These are phyloP conservation scores for Lentinula boryana DNA, from an alignment of 768 basidiomycete species.

Conservation along the genomic window DNA sequence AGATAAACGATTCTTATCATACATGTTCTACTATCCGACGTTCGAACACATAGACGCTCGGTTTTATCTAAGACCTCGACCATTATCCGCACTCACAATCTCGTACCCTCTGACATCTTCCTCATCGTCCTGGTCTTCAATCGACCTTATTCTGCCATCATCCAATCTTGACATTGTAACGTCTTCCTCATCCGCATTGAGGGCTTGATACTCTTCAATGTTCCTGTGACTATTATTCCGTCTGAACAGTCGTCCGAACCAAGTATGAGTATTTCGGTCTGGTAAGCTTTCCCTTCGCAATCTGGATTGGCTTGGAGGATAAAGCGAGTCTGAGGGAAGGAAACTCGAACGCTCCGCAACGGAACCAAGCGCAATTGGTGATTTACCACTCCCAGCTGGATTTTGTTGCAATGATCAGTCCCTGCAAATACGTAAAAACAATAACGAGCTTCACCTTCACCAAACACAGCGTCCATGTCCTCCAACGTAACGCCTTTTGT, in stretches of 20 bases:
- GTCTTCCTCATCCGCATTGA: constrained; percentile 1
- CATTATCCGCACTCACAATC: background rate
- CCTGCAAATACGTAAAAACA: background rate
- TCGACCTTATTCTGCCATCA: background rate
- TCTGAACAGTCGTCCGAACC: background rate
- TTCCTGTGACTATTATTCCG: background rate
- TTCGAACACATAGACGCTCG: too few relatives aligned
- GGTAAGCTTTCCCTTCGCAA: background rate
- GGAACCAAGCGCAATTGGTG: background rate
- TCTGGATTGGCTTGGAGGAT: constrained; percentile 1
- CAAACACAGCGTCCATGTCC: constrained; percentile 88
- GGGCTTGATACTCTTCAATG: background rate
- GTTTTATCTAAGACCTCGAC: background rate
- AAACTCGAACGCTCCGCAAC: constrained; percentile 1
- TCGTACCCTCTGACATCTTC: constrained; percentile 5
- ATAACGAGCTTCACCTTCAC: constrained; percentile 58
- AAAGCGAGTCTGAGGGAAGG: background rate
- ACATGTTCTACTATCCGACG: background rate
- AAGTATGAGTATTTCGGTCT: background rate
- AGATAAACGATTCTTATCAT: background rate
- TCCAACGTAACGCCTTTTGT: constrained; percentile 84
- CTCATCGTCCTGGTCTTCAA: background rate
- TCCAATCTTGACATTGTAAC: background rate
- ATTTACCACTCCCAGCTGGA: background rate
- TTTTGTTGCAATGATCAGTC: background rate